Evolutionary conservation across 73 alveolate genomes (phyloP).

Genomic region (Paramecium octaurelia): DNA sequence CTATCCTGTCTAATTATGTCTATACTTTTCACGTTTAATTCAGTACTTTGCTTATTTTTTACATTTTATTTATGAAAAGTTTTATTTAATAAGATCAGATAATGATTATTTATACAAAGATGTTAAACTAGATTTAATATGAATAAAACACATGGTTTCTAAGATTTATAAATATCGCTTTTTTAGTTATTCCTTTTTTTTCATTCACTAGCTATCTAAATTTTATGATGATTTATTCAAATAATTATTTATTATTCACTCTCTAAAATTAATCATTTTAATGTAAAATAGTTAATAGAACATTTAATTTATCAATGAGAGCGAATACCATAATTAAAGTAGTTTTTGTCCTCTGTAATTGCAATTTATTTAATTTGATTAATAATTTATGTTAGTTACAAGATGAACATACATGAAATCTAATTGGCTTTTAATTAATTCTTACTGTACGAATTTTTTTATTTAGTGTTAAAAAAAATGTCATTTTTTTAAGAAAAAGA

Average conservation of each 20-base stretch:
- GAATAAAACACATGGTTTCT: neutral
- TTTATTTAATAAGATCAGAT: neutral
- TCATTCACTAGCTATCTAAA: neutral
- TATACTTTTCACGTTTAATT: neutral
- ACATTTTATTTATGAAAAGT: neutral
- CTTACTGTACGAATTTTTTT: neutral
- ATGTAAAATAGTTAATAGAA: too few relatives aligned
- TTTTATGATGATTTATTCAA: neutral
- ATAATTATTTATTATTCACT: neutral
- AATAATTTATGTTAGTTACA: neutral
- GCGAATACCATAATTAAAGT: neutral
- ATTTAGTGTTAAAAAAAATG: neutral
- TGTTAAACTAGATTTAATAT: neutral
- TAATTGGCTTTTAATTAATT: neutral
- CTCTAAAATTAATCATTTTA: neutral
- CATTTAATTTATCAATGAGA: too few relatives aligned
- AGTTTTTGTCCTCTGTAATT: neutral
- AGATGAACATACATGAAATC: neutral
- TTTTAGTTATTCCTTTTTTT: too few relatives aligned
- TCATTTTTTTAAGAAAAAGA: neutral
- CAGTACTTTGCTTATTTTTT: neutral
- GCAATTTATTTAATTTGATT: neutral
- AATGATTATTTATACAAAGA: neutral
- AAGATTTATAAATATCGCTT: neutral
- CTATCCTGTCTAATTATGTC: conserved; percentile 16